Conservation (phyloP, 768 basidiomycete genomes). For the Boletus bicolor region DNA sequence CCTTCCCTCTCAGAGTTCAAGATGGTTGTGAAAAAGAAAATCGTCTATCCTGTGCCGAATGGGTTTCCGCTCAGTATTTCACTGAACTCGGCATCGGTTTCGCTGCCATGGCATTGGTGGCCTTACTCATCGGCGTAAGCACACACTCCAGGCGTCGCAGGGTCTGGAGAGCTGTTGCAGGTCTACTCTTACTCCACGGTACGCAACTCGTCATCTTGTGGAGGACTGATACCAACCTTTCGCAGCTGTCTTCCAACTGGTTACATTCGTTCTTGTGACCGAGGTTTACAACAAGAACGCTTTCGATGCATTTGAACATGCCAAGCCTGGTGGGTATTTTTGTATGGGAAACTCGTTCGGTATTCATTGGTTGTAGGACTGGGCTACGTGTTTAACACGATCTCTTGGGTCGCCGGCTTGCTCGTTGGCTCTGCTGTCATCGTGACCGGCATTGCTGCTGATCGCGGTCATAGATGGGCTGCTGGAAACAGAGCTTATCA, state of each 20-base stretch:
- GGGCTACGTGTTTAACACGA: conserved; percentile 54
- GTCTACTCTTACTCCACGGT: conserved; percentile 63
- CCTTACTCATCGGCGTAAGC: conserved; percentile 65
- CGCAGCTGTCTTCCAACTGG: conserved; percentile 56
- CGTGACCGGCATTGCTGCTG: conserved; percentile 55
- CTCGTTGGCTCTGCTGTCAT: conserved; percentile 53
- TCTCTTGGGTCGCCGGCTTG: conserved; percentile 61
- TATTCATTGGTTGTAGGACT: conserved; percentile 40
- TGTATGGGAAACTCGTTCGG: not conserved
- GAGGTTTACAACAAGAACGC: conserved; percentile 48
- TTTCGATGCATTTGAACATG: conserved; percentile 52
- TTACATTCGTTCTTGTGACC: conserved; percentile 62
- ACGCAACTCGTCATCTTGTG: not conserved
- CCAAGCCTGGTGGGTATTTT: conserved; percentile 49
- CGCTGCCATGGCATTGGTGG: conserved; percentile 51
- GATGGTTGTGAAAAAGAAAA: conserved; percentile 53
- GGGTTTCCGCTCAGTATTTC: conserved; percentile 69
- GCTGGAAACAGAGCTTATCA: conserved; percentile 71
- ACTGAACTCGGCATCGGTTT: conserved; percentile 65
- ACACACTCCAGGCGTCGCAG: conserved; percentile 71
- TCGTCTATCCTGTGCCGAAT: conserved; percentile 56
- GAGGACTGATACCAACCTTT: not conserved
- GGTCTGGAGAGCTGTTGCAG: conserved; percentile 73
- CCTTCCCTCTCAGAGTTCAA: conserved; percentile 55
- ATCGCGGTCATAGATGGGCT: conserved; percentile 59